Evolutionary conservation across 495 filamentous ascomycete genomes (phyloP).

Genomic region (Cercophora samala): DNA sequence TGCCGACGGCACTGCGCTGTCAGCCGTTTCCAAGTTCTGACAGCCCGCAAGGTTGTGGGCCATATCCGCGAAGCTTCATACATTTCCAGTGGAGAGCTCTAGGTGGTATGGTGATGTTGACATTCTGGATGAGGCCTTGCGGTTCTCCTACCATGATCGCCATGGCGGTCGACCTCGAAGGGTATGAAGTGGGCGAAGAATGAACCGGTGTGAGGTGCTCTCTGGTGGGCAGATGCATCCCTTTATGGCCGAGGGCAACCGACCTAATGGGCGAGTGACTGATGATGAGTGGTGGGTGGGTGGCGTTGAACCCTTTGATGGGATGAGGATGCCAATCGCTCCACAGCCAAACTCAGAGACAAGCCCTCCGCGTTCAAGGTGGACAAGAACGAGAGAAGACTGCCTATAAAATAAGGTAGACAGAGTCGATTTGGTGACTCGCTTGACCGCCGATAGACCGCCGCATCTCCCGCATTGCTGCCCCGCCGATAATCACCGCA

Average conservation of each 20-base stretch:
- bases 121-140: not conserved
- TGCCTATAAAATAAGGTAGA: no score
- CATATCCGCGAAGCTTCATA: not conserved
- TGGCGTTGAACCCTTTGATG: not conserved
- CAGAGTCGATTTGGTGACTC: slow-evolving; percentile 9
- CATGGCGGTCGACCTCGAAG: not conserved
- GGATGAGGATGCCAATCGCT: not conserved
- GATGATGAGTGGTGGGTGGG: not conserved
- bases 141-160: not conserved
- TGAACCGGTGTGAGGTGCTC: not conserved
- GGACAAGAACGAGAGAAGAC: no score
- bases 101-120: not conserved
- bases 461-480: slow-evolving; percentile 24
- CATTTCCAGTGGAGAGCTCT: no score
- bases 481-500: slow-evolving; percentile 24
- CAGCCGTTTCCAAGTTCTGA: not conserved
- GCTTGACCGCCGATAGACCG: slow-evolving; percentile 23
- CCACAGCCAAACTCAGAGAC: not conserved
- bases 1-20: not conserved
- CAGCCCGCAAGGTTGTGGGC: no score
- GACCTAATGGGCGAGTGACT: no score
- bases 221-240: not conserved
- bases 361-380: not conserved
- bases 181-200: not conserved
- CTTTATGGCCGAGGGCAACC: not conserved